A percentile compares a stretch with the other conserved stretches of the same genome.
Evolutionary conservation across 1,284 basidiomycete species (phyloP).

Genomic region (Ceratobasidium sp.): DNA sequence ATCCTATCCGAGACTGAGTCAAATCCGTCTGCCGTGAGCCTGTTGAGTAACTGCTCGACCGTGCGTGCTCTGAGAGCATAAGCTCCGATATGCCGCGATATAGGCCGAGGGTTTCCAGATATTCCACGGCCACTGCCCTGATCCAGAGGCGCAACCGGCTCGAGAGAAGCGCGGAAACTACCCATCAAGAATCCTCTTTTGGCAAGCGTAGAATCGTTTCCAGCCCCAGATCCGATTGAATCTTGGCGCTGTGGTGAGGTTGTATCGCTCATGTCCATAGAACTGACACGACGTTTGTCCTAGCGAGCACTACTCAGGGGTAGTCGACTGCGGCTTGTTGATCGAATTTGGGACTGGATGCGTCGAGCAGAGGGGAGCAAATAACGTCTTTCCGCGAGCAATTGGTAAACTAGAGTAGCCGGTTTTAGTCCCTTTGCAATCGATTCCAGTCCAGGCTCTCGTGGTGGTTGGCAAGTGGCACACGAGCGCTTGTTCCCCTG

Average conservation of each 20-base stretch:
- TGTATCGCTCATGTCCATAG: slow-evolving; percentile 15
- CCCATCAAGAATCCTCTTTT: slow-evolving; percentile 70
- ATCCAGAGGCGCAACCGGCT: too few species aligned
- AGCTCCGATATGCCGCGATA: too few species aligned
- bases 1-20: slow-evolving; percentile 70
- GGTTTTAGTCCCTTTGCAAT: too few species aligned
- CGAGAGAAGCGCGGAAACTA: slow-evolving; percentile 75
- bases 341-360: neutral
- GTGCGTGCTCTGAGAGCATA: slow-evolving; percentile 56
- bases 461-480: too few species aligned
- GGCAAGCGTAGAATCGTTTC: slow-evolving; percentile 43
- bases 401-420: too few species aligned
- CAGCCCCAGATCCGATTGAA: slow-evolving; percentile 71
- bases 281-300: slow-evolving; percentile 38
- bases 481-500: too few species aligned
- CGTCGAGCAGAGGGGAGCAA: neutral
- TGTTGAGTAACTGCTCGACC: slow-evolving; percentile 76
- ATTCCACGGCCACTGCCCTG: too few species aligned
- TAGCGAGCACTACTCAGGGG: slow-evolving; percentile 42
- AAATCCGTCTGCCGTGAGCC: slow-evolving; percentile 72
- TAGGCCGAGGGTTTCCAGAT: too few species aligned
- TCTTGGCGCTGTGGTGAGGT: slow-evolving; percentile 58
- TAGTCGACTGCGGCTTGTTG: slow-evolving; percentile 46
- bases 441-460: too few species aligned
- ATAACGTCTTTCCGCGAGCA: too few species aligned